Evolutionary conservation across 129 eudicot species (phyloP), one percentile per base, ranked within the genome.

Genomic region (Ambrosia artemisiifolia): DNA sequence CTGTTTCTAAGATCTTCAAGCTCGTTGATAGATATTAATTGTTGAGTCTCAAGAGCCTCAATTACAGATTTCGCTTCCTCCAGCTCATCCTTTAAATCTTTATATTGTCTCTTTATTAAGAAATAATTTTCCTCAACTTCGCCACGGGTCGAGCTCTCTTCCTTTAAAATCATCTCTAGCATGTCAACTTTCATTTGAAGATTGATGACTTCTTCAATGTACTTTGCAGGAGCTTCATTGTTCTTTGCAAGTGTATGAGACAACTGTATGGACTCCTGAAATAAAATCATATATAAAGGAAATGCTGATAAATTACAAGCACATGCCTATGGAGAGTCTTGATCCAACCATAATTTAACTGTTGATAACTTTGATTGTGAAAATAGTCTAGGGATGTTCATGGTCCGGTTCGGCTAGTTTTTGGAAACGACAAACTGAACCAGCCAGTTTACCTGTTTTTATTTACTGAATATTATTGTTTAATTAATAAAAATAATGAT

Each of bases 1-100:
- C 70, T 63, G 82, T 67, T 81, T 76, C 85, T 86, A 20, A 88
- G 96, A 75, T 86, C 96, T 75, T 95, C 99, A 32, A 88, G 70
- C 77, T 95, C 96, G 55, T 74, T 78, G 38, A 95, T 85, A 2
- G 88, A 80, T 53, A 77, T 60, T 65, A 94, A 72, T 42, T 94
- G 96, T 69, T 90, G 88, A 62, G 95, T 81, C 76, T 95, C 91
- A 20, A 90, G 88, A 64, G 96, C 96, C 80, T 95, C 94, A 35
- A 90, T 85, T 10, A 87, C 80, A 43, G 96, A 77, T 67, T 86
- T 88, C 56, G 93, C 83, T 75, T 82, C 85, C 13, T 72, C 71
- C 4, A 95, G 84, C 63, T 88, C 94, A 65, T 65, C 82, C 59
- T 80, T 76, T 40, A 81, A 68, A 60, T 73, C 77, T 83, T 84